Conservation (phyloP, 2,329 filamentous ascomycete genomes). For the Phialemoniopsis sp. region DNA sequence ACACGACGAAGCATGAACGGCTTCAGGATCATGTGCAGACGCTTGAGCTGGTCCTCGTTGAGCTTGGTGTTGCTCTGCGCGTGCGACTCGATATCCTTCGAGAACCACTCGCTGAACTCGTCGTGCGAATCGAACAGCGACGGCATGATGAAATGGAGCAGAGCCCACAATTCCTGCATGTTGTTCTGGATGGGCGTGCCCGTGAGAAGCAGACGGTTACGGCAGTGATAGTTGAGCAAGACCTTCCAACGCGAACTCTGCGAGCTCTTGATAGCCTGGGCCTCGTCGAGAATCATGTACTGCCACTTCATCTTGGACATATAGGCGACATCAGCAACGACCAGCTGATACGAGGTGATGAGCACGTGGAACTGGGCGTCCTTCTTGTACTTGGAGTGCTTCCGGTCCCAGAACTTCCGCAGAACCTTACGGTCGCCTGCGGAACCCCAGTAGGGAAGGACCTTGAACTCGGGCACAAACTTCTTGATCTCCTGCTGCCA, state of each 20-base stretch:
- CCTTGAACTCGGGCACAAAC: constrained; percentile 93
- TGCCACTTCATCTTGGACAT: constrained; percentile 99
- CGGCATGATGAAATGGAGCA: constrained; percentile 99
- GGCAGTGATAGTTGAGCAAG: constrained; percentile 87
- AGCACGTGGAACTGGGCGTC: constrained; percentile 95
- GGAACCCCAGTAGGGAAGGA: constrained; percentile 95
- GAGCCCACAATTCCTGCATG: constrained; percentile 98
- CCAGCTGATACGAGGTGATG: constrained; percentile 94
- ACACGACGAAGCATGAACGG: constrained; percentile 99
- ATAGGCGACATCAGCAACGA: constrained; percentile 92
- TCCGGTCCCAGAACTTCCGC: constrained; percentile 98
- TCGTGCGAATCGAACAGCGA: constrained; percentile 93
- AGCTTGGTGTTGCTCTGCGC: constrained; percentile 99
- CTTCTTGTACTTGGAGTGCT: constrained; percentile 91
- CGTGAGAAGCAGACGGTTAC: constrained; percentile 88
- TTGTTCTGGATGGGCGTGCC: constrained; percentile 99
- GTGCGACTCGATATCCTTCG: constrained; percentile 95
- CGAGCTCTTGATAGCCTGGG: constrained; percentile 98
- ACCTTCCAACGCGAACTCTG: constrained; percentile 97
- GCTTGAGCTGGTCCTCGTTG: constrained; percentile 95
- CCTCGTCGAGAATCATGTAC: constrained; percentile 99
- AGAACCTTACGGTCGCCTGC: constrained; percentile 92
- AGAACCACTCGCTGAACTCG: constrained; percentile 92
- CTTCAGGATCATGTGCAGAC: constrained; percentile 97
- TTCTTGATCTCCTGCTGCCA: constrained; percentile 98